Evolutionary conservation across 2,329 filamentous ascomycete genomes (phyloP), one percentile per base, ranked within the genome.

Genomic region (Stagonosporopsis rhizophila): DNA sequence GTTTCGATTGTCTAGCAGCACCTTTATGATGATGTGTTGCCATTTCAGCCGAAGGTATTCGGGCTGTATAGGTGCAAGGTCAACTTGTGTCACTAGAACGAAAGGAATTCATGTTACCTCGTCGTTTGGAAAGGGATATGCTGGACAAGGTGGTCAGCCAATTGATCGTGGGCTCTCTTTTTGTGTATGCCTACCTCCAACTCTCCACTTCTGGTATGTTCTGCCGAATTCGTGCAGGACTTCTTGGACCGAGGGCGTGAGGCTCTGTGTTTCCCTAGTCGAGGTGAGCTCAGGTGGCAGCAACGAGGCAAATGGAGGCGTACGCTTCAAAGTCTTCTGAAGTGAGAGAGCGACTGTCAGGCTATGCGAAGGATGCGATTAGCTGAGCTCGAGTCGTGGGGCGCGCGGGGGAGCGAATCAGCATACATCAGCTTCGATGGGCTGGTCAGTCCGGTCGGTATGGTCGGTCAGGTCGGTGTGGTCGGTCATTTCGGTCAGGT

Each of bases 81-180:
- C 61, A 68, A 63, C 47, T 30, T 9, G 22, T 40, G 28, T 42
- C 9, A 28, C 15, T 12, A 35, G 34, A n/a, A 9, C n/a, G 25
- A 27, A 25, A 34, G 25, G 23, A 47, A 32, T 14, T 5, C 7
- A 54, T 69, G 75, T 51, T 71, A 77, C 75, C 61, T 67, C 62
- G 45, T 77, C 75, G 51, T 77, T 77, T 38, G 75, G 75, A 25
- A 75, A 77, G 30, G 72, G 67, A 50, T 77, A 77, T 22, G 72
- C 75, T 77, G 47, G n/a, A 30, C 6, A n/a, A n/a, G n/a, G 11
- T 14, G 22, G 60, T 75, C 56, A 75, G 71, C 53, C 50, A 42
- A 25, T n/a, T 23, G n/a, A 17, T 34, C 15, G 32, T 15, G n/a
- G 22, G 11, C 15, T 46, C 12, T 17, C 8, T 27, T 8, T 2